These are phyloP conservation scores for Alternaria burnsii DNA, from an alignment of 2,329 filamentous ascomycete species.

Conservation along the genomic window DNA sequence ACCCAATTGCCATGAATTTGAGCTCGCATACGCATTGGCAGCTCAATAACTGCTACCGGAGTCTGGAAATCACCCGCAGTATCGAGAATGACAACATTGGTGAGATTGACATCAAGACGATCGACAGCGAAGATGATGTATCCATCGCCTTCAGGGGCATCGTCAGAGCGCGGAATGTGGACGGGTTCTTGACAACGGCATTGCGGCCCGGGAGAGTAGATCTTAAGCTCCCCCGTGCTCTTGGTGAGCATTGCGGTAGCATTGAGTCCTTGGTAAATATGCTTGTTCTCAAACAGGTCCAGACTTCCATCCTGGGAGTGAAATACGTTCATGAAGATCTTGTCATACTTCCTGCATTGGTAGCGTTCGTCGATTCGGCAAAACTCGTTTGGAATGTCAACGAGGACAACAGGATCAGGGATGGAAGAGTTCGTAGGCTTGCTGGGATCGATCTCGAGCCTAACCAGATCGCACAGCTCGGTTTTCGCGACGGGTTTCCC, in stretches of 20 bases:
- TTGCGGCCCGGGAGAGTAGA: conserved; percentile 39
- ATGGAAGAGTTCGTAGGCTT: too few species aligned
- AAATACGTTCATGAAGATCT: conserved; percentile 5
- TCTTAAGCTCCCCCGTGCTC: conserved; percentile 30
- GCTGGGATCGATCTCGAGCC: too few species aligned
- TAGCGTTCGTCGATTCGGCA: too few species aligned
- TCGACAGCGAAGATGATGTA: conserved; percentile 59
- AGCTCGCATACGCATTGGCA: conserved; percentile 45
- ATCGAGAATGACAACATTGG: conserved; percentile 49
- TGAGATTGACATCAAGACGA: conserved; percentile 31
- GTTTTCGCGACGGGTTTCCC: too few species aligned
- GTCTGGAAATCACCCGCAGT: conserved; percentile 45
- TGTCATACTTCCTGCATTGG: background rate
- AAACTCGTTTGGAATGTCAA: too few species aligned
- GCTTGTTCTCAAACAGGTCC: background rate
- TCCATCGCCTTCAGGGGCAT: conserved; percentile 58
- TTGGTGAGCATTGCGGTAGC: conserved; percentile 17
- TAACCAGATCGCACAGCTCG: too few species aligned
- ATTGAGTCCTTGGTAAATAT: conserved; percentile 13
- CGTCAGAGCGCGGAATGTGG: conserved; percentile 56
- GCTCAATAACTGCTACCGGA: conserved; percentile 48
- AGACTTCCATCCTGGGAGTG: too few species aligned
- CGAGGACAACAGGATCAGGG: too few species aligned
- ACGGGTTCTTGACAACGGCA: conserved; percentile 60
- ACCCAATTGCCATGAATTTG: conserved; percentile 60